These are phyloP conservation scores for Mangifera indica DNA, from an alignment of 345 rosid species.

Conservation along the genomic window DNA sequence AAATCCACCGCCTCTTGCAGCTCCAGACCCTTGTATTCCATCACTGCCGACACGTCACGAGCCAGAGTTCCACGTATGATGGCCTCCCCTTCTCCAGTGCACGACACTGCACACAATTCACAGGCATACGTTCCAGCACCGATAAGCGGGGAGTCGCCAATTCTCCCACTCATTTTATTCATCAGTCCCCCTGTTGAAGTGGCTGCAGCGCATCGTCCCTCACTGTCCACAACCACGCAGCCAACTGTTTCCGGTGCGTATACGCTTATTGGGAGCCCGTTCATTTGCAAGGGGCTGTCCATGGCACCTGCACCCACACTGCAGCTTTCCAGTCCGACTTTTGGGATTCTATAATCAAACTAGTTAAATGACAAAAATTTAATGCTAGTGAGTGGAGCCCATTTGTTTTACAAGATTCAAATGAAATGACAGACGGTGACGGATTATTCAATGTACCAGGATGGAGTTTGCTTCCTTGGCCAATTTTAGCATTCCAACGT, in stretches of 20 bases:
- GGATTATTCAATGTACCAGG: constrained; percentile 42
- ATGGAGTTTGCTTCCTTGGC: constrained; percentile 93
- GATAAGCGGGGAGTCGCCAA: constrained; percentile 95
- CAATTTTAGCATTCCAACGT: constrained; percentile 76
- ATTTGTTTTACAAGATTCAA: background rate
- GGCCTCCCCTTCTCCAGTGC: constrained; percentile 98
- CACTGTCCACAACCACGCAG: constrained; percentile 79
- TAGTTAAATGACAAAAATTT: constrained; percentile 14
- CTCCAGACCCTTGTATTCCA: constrained; percentile 88
- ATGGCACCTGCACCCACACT: constrained; percentile 54
- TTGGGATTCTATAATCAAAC: constrained; percentile 87
- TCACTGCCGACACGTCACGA: constrained; percentile 89
- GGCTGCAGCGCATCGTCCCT: constrained; percentile 86
- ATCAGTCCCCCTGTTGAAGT: constrained; percentile 95
- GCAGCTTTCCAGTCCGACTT: constrained; percentile 44
- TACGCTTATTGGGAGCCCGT: constrained; percentile 85
- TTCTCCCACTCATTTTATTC: constrained; percentile 87
- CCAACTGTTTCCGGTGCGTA: constrained; percentile 97
- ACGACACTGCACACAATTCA: constrained; percentile 73
- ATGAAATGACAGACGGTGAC: background rate
- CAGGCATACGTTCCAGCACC: constrained; percentile 93
- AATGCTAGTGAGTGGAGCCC: background rate
- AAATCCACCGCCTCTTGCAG: constrained; percentile 80
- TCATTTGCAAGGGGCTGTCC: constrained; percentile 65
- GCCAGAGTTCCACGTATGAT: constrained; percentile 85